A percentile compares a stretch with the other conserved stretches of the same genome.
These are phyloP conservation scores for Obelidium mucronatum DNA, from an alignment of 192 early-diverging fungal genomes.

Conservation along the genomic window DNA sequence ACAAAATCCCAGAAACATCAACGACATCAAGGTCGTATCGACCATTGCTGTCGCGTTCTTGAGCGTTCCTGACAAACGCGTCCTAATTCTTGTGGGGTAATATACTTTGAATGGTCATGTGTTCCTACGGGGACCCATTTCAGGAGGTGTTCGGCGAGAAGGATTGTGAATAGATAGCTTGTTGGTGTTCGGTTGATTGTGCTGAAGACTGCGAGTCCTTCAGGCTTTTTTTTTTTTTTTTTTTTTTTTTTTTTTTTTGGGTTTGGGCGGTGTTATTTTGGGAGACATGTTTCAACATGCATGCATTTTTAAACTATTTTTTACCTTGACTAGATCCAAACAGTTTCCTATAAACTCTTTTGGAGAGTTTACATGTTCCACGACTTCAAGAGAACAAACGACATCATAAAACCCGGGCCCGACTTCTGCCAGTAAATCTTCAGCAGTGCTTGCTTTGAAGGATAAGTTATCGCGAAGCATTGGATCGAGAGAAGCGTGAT, in stretches of 20 bases:
- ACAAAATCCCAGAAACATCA: slow-evolving; percentile 48
- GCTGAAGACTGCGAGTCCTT: slow-evolving; percentile 79
- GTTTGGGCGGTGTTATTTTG: too few relatives aligned
- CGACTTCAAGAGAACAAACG: slow-evolving; percentile 88
- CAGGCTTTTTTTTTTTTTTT: too few relatives aligned
- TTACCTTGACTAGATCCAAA: slow-evolving; percentile 65
- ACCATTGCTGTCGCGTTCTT: too few relatives aligned
- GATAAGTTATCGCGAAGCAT: slow-evolving; percentile 36
- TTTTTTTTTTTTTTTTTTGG: too few relatives aligned
- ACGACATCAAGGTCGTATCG: slow-evolving; percentile 25
- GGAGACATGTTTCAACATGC: too few relatives aligned
- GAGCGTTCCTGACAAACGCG: slow-evolving; percentile 11
- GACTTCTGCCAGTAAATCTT: too few relatives aligned
- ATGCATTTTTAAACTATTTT: too few relatives aligned
- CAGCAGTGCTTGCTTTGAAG: too few relatives aligned
- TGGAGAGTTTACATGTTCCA: slow-evolving; percentile 90
- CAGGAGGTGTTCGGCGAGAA: slow-evolving; percentile 83
- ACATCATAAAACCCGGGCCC: too few relatives aligned
- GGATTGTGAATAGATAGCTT: slow-evolving; percentile 78
- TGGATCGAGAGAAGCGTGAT: slow-evolving; percentile 78
- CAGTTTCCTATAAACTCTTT: slow-evolving; percentile 73
- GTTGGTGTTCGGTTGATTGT: slow-evolving; percentile 90
- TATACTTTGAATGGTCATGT: slow-evolving; percentile 85
- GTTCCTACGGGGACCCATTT: slow-evolving; percentile 83
- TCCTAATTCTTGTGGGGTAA: slow-evolving; percentile 77